Evolutionary conservation across 2,329 filamentous ascomycete genomes (phyloP).

Genomic region (Leptographium radiaticola): DNA sequence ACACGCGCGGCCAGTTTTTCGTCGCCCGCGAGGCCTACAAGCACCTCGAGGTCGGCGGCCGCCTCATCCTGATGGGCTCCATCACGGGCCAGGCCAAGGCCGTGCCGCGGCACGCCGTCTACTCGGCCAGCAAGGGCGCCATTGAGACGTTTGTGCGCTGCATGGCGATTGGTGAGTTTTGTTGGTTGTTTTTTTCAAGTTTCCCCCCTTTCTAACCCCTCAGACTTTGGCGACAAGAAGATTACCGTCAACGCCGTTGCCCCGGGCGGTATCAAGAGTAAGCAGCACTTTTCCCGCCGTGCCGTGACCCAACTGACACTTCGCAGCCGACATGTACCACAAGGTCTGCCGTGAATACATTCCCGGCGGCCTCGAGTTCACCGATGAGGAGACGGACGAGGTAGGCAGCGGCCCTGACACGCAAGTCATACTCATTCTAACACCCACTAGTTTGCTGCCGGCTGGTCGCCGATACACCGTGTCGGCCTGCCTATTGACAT

Average conservation of each 20-base stretch:
- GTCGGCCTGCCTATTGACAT: slow-evolving; percentile 21
- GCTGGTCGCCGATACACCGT: slow-evolving; percentile 20
- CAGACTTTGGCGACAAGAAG: slow-evolving; percentile 22
- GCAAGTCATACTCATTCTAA: not conserved
- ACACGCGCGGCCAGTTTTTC: slow-evolving; percentile 48
- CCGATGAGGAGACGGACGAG: slow-evolving; percentile 14
- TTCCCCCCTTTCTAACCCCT: not conserved
- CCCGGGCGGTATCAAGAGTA: slow-evolving; percentile 22
- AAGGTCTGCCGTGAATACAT: slow-evolving; percentile 25
- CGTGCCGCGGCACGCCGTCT: slow-evolving; percentile 21
- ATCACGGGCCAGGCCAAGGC: slow-evolving; percentile 33
- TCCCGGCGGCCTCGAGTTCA: slow-evolving; percentile 20
- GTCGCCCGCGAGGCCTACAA: slow-evolving; percentile 50
- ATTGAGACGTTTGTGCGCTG: slow-evolving; percentile 21
- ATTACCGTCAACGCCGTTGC: slow-evolving; percentile 24
- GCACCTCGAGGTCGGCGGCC: slow-evolving; percentile 46
- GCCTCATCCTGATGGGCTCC: slow-evolving; percentile 49
- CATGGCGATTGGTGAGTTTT: slow-evolving; percentile 13
- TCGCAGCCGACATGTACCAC: slow-evolving; percentile 19
- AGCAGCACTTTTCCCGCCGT: not conserved
- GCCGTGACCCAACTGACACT: not conserved
- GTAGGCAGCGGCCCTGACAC: not conserved
- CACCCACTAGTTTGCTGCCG: slow-evolving; percentile 17
- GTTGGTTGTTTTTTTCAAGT: not conserved
- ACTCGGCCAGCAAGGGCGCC: slow-evolving; percentile 22